Percentiles rank a stretch among this genome's conserved stretches.
Evolutionary conservation across 2,329 filamentous ascomycete genomes (phyloP).

Genomic region (Sporothrix pallida): DNA sequence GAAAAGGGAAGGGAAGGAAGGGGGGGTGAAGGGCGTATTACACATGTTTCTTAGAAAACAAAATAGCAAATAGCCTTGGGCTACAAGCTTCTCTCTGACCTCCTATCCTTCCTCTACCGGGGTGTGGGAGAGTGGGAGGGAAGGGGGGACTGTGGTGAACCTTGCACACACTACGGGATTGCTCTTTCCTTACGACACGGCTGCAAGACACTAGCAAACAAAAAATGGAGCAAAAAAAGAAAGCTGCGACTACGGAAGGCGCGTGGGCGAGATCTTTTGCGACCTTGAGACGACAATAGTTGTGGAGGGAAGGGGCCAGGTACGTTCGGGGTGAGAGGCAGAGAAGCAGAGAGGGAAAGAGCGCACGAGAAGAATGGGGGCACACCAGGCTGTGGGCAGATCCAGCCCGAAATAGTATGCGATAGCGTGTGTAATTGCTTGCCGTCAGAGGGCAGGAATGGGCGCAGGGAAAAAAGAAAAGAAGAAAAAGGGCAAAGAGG

Average conservation of each 20-base stretch:
- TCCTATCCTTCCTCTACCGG: background rate
- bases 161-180: slow-evolving; percentile 23
- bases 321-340: background rate
- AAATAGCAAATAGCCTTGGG: slow-evolving; percentile 25
- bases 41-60: slow-evolving; percentile 31
- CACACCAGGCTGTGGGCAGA: background rate
- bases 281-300: background rate
- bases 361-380: background rate
- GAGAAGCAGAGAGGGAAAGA: background rate
- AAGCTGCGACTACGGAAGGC: slow-evolving; percentile 13
- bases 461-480: too few relatives aligned
- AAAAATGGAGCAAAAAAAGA: background rate
- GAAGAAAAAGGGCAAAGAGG: background rate
- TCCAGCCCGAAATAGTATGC: slow-evolving; percentile 23
- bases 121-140: background rate
- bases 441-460: slow-evolving; percentile 25
- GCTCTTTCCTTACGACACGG: slow-evolving; percentile 22
- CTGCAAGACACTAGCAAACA: slow-evolving; percentile 5
- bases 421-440: slow-evolving; percentile 31
- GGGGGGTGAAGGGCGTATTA: slow-evolving; percentile 26
- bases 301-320: slow-evolving; percentile 17
- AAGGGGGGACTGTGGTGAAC: background rate
- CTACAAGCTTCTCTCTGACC: background rate
- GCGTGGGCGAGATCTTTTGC: slow-evolving; percentile 4
- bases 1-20: background rate